Evolutionary conservation across 352 stramenopile species (phyloP).

Genomic region (Phytophthora macrochlamydospora): DNA sequence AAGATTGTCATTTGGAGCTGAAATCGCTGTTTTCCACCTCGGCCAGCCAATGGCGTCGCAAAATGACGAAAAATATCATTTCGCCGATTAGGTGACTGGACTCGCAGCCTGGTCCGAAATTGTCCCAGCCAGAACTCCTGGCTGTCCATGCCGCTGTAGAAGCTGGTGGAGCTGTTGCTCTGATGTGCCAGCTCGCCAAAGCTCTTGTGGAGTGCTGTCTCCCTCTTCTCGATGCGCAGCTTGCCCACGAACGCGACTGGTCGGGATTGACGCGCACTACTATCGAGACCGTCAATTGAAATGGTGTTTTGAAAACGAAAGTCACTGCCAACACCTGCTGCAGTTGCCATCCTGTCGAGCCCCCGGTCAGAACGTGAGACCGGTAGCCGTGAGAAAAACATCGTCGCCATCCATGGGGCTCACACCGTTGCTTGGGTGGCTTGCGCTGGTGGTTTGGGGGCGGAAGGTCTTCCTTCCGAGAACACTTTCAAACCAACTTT

Average conservation of each 20-base stretch:
- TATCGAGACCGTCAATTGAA: too few relatives aligned
- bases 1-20: not conserved
- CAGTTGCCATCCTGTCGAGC: not conserved
- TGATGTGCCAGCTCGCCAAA: too few relatives aligned
- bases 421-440: not conserved
- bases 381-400: not conserved
- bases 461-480: too few relatives aligned
- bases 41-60: not conserved
- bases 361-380: not conserved
- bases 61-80: not conserved
- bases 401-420: not conserved
- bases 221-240: too few relatives aligned
- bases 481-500: not conserved
- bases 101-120: constrained; percentile 19
- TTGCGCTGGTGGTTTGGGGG: too few relatives aligned
- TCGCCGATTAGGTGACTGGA: constrained; percentile 3
- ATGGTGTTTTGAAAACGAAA: too few relatives aligned
- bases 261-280: too few relatives aligned
- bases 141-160: constrained; percentile 4
- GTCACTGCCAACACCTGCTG: not conserved
- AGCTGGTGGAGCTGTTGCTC: too few relatives aligned
- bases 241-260: too few relatives aligned
- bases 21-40: not conserved
- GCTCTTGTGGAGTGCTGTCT: too few relatives aligned
- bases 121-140: constrained; percentile 16